Evolutionary conservation across 176 grass and related monocot species (phyloP), one percentile per base, ranked within the genome.

Genomic region (Carex littledalei): DNA sequence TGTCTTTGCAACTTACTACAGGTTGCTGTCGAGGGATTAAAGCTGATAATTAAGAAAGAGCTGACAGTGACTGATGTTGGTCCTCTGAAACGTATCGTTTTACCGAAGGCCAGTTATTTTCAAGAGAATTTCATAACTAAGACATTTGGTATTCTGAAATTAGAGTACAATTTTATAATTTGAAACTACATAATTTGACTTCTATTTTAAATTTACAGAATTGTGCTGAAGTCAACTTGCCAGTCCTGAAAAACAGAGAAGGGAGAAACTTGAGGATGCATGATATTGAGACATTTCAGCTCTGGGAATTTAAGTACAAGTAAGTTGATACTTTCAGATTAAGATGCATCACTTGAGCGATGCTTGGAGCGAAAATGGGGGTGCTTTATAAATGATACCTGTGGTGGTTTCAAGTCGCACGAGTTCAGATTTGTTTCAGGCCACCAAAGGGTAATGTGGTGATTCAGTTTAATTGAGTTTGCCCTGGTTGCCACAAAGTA

Each of bases 241-340:
- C 97, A 15, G 26, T 37, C 67, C 90, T 99, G 61, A 85, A 81
- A 81, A 64, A 78, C 68, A 95, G 91, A 84, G 96, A 99, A 43
- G 93, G 97, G 15, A 92, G 54, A 64, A 86, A 74, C 80, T 86
- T 99, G 80, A 80, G 84, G 50, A 99, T 99, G 91, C 86, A 91
- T 61, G 97, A 99, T 86, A 88, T 94, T 17, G 78, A 89, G 84
- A 94, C 87, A 79, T 88, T 85, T 39, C 85, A 94, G 57, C 49
- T 87, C 10, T 99, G 97, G 93, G 93, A 93, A 63, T 99, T 99
- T 83, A 96, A 92, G 78, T 96, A 96, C 86, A 94, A 94, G 97
- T 99, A 61, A 34, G 15, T 41, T 17, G 5, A 67, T 74, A 41
- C 63, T 84, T 67, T 52, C 45, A 39, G 57, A 21, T 64, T 43